phyloP scores from a whole-genome alignment of 257 asterid genomes.

The Eustoma russellianum region DNA sequence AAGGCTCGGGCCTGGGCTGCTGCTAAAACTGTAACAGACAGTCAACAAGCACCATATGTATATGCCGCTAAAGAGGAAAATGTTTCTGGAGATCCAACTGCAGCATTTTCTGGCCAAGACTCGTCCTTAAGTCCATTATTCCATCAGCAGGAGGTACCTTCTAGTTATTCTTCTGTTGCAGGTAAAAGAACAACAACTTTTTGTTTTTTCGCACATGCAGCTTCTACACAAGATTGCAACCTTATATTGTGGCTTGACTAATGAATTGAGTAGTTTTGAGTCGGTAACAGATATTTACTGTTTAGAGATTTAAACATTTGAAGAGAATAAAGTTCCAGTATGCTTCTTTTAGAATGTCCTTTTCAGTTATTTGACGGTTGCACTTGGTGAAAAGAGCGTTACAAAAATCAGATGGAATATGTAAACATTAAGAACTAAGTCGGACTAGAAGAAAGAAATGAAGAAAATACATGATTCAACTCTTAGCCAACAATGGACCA shows the following conservation, averaged over 20 bases:
- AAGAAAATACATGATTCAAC: too few relatives aligned
- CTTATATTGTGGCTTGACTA: conserved; percentile 1
- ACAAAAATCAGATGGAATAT: too few relatives aligned
- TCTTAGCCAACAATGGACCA: too few relatives aligned
- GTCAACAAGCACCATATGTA: conserved; percentile 37
- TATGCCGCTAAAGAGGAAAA: conserved; percentile 30
- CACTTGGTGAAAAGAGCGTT: too few relatives aligned
- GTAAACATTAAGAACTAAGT: too few relatives aligned
- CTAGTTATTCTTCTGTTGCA: conserved; percentile 99
- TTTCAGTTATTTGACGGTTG: too few relatives aligned
- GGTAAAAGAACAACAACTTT: conserved; percentile 63
- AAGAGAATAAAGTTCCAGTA: background rate
- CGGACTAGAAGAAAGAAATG: too few relatives aligned
- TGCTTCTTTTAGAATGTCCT: too few relatives aligned
- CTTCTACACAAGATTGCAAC: conserved; percentile 32
- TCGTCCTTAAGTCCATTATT: conserved; percentile 53
- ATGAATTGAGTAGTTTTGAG: too few relatives aligned
- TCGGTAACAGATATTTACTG: background rate
- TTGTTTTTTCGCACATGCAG: conserved; percentile 35
- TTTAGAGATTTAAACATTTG: conserved; percentile 5
- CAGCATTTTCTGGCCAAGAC: conserved; percentile 42
- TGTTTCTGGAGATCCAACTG: conserved; percentile 41
- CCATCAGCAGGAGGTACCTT: conserved; percentile 99
- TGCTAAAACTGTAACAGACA: conserved; percentile 57
- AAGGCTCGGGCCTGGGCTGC: conserved; percentile 99